These are phyloP conservation scores for Prillingera fragicola DNA, from an alignment of 1,284 basidiomycete genomes.

Conservation along the genomic window DNA sequence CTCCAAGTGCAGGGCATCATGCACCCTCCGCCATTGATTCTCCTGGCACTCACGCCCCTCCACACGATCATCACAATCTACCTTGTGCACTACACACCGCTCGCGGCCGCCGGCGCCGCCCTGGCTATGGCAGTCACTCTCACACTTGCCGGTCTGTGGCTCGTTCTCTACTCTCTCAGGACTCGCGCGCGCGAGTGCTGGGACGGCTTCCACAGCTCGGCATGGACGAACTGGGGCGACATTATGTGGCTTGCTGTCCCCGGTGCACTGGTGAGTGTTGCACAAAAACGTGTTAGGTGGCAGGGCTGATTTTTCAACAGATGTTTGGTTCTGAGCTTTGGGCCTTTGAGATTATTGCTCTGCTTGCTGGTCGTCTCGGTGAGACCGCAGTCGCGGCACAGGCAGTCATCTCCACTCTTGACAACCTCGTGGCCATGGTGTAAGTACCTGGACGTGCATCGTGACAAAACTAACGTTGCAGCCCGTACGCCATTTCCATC, in stretches of 20 bases:
- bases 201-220: slow-evolving; percentile 19
- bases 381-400: slow-evolving; percentile 28
- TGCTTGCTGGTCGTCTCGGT: slow-evolving; percentile 30
- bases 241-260: slow-evolving; percentile 24
- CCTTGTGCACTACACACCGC: slow-evolving; percentile 25
- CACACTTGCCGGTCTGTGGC: slow-evolving; percentile 14
- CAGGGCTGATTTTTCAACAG: slow-evolving; percentile 6
- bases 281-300: neutral
- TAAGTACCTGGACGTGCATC: neutral
- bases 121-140: slow-evolving; percentile 18
- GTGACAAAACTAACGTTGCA: slow-evolving; percentile 1
- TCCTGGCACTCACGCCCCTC: slow-evolving; percentile 24
- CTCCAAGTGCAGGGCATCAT: slow-evolving; percentile 29
- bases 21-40: slow-evolving; percentile 23
- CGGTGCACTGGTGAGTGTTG: slow-evolving; percentile 19
- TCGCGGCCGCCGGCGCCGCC: slow-evolving; percentile 24
- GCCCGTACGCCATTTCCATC: slow-evolving; percentile 22
- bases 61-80: slow-evolving; percentile 20
- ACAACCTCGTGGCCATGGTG: slow-evolving; percentile 19
- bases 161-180: slow-evolving; percentile 18
- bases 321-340: slow-evolving; percentile 31
- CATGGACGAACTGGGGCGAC: slow-evolving; percentile 20
- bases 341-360: slow-evolving; percentile 30
- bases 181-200: slow-evolving; percentile 28
- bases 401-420: slow-evolving; percentile 23